Evolutionary conservation across 2,329 filamentous ascomycete genomes (phyloP).

Genomic region (Didymella sp.): DNA sequence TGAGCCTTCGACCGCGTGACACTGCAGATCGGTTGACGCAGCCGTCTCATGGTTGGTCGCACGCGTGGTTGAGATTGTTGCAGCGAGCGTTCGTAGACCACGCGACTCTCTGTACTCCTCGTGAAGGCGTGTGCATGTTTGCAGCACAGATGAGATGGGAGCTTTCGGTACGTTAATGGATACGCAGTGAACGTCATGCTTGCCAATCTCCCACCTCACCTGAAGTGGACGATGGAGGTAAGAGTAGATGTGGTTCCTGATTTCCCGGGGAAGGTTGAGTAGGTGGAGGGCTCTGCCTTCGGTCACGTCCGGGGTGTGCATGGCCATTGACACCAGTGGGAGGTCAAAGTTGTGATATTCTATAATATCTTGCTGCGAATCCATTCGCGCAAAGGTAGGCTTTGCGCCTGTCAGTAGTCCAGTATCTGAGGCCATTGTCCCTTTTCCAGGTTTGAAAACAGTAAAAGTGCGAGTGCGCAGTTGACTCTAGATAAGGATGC

Average conservation of each 20-base stretch:
- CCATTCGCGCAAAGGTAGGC: slow-evolving; percentile 10
- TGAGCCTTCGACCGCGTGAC: slow-evolving; percentile 10
- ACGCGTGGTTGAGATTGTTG: slow-evolving; percentile 10
- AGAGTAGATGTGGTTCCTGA: slow-evolving; percentile 19
- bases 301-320: background rate
- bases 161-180: slow-evolving; percentile 6
- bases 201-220: slow-evolving; percentile 11
- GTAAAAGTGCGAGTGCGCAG: slow-evolving; percentile 6
- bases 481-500: slow-evolving; percentile 15
- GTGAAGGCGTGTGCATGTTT: slow-evolving; percentile 12
- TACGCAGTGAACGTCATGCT: slow-evolving; percentile 13
- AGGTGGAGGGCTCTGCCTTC: background rate
- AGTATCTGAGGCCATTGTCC: slow-evolving; percentile 1
- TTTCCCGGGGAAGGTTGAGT: slow-evolving; percentile 16
- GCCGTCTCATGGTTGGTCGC: slow-evolving; percentile 14
- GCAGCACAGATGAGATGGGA: slow-evolving; percentile 7
- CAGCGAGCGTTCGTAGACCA: slow-evolving; percentile 1
- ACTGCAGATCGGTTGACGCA: slow-evolving; percentile 12
- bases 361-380: slow-evolving; percentile 10
- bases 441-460: background rate
- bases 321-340: background rate
- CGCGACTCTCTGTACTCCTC: slow-evolving; percentile 16
- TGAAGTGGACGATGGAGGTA: slow-evolving; percentile 8
- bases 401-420: background rate
- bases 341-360: background rate